Percentiles rank a stretch among this genome's conserved stretches.
Conservation (phyloP, 495 filamentous ascomycete genomes). For the Zalerion maritima region DNA sequence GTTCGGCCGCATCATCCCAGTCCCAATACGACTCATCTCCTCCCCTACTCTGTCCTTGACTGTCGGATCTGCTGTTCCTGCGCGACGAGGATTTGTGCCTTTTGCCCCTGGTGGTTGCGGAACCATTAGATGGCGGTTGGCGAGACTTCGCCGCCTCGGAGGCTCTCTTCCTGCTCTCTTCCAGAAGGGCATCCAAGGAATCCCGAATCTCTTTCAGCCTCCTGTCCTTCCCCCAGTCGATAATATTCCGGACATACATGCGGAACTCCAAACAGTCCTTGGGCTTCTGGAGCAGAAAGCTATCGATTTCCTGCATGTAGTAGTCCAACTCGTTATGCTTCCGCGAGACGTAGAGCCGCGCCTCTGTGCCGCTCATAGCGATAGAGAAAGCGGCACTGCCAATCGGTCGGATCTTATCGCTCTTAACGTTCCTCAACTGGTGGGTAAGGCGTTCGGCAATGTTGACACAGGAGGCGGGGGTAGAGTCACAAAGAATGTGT, state of each 20-base stretch:
- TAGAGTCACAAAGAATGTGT: too few relatives aligned
- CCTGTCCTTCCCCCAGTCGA: constrained; percentile 19
- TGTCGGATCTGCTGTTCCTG: too few relatives aligned
- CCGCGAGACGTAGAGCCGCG: constrained; percentile 17
- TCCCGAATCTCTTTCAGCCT: constrained; percentile 16
- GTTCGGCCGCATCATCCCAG: too few relatives aligned
- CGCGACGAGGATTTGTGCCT: constrained; percentile 4
- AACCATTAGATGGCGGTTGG: constrained; percentile 5
- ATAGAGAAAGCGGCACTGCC: constrained; percentile 17
- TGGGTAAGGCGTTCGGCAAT: constrained; percentile 14
- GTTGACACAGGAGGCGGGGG: constrained; percentile 9
- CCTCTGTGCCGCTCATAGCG: constrained; percentile 17
- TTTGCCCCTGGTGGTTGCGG: constrained; percentile 3
- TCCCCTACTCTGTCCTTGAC: too few relatives aligned
- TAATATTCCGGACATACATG: constrained; percentile 19
- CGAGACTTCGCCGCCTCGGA: constrained; percentile 13
- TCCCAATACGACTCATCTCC: too few relatives aligned
- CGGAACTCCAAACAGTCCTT: constrained; percentile 18
- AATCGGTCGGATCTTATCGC: constrained; percentile 7
- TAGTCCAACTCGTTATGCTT: constrained; percentile 16
- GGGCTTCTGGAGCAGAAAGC: constrained; percentile 14
- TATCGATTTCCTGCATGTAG: constrained; percentile 13
- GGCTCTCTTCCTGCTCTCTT: constrained; percentile 10
- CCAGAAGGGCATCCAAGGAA: constrained; percentile 14
- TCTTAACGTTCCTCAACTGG: constrained; percentile 9